These are phyloP conservation scores for Furcasterigmium furcatum DNA, from an alignment of 2,329 filamentous ascomycete genomes.

Conservation along the genomic window DNA sequence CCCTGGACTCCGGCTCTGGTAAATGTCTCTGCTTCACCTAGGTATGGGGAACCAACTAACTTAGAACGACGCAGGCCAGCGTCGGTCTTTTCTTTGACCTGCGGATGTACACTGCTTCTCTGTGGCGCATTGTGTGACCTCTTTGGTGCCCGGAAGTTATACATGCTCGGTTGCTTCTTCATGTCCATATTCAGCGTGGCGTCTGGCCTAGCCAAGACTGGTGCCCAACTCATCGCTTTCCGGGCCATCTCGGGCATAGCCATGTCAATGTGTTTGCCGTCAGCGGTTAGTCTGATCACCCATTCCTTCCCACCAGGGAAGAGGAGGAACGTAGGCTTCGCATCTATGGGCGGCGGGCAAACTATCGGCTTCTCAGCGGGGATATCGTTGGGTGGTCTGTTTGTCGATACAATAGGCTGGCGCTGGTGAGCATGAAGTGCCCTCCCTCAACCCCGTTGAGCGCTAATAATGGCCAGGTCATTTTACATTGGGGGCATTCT, in stretches of 20 bases:
- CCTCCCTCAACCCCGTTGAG: too few species aligned
- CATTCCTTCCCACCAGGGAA: constrained; percentile 29
- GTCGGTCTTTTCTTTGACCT: constrained; percentile 22
- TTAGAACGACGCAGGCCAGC: constrained; percentile 16
- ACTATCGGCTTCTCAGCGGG: constrained; percentile 9
- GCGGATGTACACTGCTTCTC: constrained; percentile 27
- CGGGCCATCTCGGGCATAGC: constrained; percentile 27
- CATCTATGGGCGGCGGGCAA: constrained; percentile 15
- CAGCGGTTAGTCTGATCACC: constrained; percentile 31
- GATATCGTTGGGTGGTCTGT: constrained; percentile 13
- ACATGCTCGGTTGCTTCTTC: constrained; percentile 26
- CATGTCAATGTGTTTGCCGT: constrained; percentile 33
- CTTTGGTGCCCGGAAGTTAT: constrained; percentile 28
- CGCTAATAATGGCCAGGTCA: too few species aligned
- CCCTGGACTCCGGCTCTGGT: background rate
- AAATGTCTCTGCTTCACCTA: background rate
- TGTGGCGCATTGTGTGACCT: constrained; percentile 32
- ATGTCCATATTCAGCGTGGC: constrained; percentile 28
- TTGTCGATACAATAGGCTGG: constrained; percentile 46
- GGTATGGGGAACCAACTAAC: background rate
- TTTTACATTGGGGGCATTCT: constrained; percentile 33
- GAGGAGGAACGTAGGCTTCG: constrained; percentile 25
- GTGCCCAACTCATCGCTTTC: constrained; percentile 31
- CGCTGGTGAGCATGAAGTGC: too few species aligned
- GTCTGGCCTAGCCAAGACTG: constrained; percentile 25